Percentiles rank a stretch among this genome's conserved stretches.
phyloP scores from a whole-genome alignment of 768 basidiomycete species.

The Lactarius hatsudake region DNA sequence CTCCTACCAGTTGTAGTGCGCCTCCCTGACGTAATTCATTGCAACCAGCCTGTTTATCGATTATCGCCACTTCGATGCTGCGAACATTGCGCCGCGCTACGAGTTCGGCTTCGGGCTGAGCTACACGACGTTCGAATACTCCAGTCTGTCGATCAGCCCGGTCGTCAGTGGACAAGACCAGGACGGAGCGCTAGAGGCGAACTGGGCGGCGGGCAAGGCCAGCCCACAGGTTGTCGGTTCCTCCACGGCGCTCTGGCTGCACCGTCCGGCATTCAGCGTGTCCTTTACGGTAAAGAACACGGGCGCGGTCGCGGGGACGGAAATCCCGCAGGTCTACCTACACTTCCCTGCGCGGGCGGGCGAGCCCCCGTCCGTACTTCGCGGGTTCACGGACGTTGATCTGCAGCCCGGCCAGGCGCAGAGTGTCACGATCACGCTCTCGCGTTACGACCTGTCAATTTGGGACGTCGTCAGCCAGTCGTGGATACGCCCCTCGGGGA shows the following conservation, averaged over 20 bases:
- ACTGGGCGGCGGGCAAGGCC: constrained; percentile 61
- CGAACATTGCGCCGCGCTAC: constrained; percentile 73
- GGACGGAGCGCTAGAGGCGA: constrained; percentile 40
- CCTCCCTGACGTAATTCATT: background rate
- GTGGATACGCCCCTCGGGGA: constrained; percentile 36
- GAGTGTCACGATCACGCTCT: constrained; percentile 27
- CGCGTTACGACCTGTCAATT: constrained; percentile 30
- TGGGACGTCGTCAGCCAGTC: constrained; percentile 38
- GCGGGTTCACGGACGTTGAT: constrained; percentile 31
- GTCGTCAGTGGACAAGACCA: constrained; percentile 37
- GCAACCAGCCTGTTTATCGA: constrained; percentile 30
- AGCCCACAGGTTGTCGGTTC: constrained; percentile 56
- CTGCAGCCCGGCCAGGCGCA: constrained; percentile 28
- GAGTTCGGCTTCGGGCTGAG: constrained; percentile 90
- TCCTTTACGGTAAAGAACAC: constrained; percentile 66
- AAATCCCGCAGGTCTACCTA: constrained; percentile 77
- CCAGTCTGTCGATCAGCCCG: constrained; percentile 48
- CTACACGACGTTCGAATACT: constrained; percentile 81
- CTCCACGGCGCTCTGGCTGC: constrained; percentile 65
- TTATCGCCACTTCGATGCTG: constrained; percentile 45
- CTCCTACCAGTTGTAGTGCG: constrained; percentile 16
- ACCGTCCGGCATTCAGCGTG: constrained; percentile 60
- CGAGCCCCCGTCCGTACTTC: constrained; percentile 68
- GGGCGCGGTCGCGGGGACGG: constrained; percentile 59
- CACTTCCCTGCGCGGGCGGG: constrained; percentile 59